A percentile compares a stretch with the other conserved stretches of the same genome.
These are phyloP conservation scores for Ambrosia artemisiifolia DNA, from an alignment of 129 eudicot genomes.

Conservation along the genomic window DNA sequence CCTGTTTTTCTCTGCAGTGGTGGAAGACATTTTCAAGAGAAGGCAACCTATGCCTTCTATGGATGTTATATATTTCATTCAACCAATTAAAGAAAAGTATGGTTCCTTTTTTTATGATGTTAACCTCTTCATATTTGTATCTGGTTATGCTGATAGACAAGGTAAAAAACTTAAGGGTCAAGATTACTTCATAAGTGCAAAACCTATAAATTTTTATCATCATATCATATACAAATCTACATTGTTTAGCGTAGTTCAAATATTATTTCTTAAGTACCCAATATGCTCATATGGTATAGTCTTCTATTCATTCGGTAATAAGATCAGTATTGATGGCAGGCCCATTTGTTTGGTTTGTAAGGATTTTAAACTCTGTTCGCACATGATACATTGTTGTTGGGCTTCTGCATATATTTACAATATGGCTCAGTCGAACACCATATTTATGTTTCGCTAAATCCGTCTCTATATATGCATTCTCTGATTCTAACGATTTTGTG, in stretches of 20 bases:
- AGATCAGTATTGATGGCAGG: not conserved
- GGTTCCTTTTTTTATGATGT: not conserved
- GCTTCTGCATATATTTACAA: not conserved
- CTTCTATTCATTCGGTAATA: not conserved
- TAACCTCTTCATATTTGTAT: not conserved
- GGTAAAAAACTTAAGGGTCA: not conserved
- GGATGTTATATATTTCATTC: conserved; percentile 90
- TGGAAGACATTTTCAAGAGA: conserved; percentile 92
- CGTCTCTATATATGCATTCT: not conserved
- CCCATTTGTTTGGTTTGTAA: not conserved
- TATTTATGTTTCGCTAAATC: not conserved
- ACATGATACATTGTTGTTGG: conserved; percentile 1
- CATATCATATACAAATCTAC: not conserved
- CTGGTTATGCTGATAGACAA: conserved; percentile 5
- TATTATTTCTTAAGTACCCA: not conserved
- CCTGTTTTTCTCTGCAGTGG: conserved; percentile 55
- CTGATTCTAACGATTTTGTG: not conserved
- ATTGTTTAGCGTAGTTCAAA: conserved; percentile 10
- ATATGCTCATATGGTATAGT: not conserved
- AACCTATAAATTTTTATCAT: not conserved
- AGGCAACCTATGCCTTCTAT: conserved; percentile 90
- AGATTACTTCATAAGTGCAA: not conserved
- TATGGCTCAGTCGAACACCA: not conserved
- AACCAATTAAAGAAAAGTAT: conserved; percentile 91
- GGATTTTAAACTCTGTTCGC: not conserved